Evolutionary conservation across 192 early-diverging fungal genomes (phyloP), one percentile per base, ranked within the genome.

Genomic region (Cladochytrium replicatum): DNA sequence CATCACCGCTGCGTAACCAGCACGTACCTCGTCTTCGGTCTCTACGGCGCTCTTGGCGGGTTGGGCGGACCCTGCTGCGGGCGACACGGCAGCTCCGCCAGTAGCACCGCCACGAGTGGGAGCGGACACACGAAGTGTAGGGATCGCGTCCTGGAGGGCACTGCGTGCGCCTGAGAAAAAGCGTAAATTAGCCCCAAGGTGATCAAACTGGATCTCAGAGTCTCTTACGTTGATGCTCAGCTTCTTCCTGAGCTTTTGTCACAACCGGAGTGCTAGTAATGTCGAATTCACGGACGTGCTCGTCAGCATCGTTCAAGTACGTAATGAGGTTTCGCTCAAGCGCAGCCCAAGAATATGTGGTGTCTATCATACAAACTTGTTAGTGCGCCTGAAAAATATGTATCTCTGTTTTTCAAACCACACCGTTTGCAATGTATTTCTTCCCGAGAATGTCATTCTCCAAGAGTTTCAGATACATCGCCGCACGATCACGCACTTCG

Each of bases 401-500:
- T 8, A 50, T 23, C 43, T 17, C n/a, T 29, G 43, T 34, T 8
- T 9, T 2, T 31, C 19, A 46, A 6, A 22, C n/a, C 68, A 58
- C 61, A 89, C 87, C 89, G 72, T 93, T 85, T 29, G 81, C 78
- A 27, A 89, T 66, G 51, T 88, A 94, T 64, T 73, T 69, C 48
- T 77, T 63, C 22, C 75, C 72, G 17, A 74, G 48, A 6, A 70
- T 62, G 6, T 78, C 75, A 50, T 82, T 76, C 37, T 78, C 80
- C 43, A 89, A 75, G 19, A 96, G 71, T 25, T 75, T 75, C 60
- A 99, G 73, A 43, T 80, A 90, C 75, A 97, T 75, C 0, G 87
- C 84, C 7, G 93, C 88, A 44, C 93, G 82, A 54, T 99, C 96
- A 52, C 96, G 83, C 32, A 99, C 96, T 64, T 99, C 93, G 63